Evolutionary conservation across 257 asterid species (phyloP), one percentile per base, ranked within the genome.

Genomic region (Solanum lycopersicoides): DNA sequence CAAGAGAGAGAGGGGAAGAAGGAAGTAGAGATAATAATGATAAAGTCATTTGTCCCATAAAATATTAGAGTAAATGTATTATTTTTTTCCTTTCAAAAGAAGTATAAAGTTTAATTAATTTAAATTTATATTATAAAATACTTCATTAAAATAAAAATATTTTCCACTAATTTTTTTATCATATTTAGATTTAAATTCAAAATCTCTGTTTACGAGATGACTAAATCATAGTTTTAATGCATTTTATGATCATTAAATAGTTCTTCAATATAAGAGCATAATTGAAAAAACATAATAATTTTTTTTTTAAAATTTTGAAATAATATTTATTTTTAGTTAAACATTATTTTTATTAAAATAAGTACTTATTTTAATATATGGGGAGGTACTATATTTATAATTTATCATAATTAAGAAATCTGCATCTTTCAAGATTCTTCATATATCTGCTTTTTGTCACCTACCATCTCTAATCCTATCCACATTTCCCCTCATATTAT

Each of bases 371-470:
- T 65, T n/a, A n/a, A n/a, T 32, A n/a, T 32, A 65, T 1, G 30
- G 16, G 16, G 34, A n/a, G 8, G 72, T 65, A 32, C 20, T 12
- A 86, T 25, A 44, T 45, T 39, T 76, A 65, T 30, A 28, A 41
- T 53, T 2, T 10, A 65, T 65, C 20, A 32, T 35, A 86, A 50
- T 86, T 86, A 45, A 35, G 39, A 53, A 74, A 50, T 74, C 83
- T 86, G 75, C 84, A 73, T 53, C 66, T 86, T 77, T 56, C 66
- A 83, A 82, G 84, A 82, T 86, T 82, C 83, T 86, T 83, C 73
- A 66, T 77, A 41, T 69, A 28, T 80, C 80, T 69, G n/a, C 71
- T 41, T 82, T 82, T 56, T 86, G 90, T 84, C 87, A 72, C 89
- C 89, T 83, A 82, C 53, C 79, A 72, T 83, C 56, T 5, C 69